Evolutionary conservation across 2,329 filamentous ascomycete genomes (phyloP), one percentile per base, ranked within the genome.

Genomic region (Xenoacremonium recifei): DNA sequence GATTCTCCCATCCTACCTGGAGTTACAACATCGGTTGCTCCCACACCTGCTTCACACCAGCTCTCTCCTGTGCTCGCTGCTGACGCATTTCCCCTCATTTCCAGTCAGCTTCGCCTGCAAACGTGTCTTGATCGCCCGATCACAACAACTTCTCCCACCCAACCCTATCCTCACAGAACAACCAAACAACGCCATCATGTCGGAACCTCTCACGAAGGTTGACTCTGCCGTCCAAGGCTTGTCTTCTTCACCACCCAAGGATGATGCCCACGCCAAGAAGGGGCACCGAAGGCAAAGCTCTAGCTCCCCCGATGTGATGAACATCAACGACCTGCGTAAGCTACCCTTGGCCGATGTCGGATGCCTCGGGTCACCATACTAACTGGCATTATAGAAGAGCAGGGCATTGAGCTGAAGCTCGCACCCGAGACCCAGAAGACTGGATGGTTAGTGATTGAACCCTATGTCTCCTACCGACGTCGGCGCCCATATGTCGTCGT

Each of bases 141-240:
- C 50, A 47, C 32, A n/a, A n/a, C n/a, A n/a, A n/a, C n/a, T n/a
- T n/a, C n/a, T n/a, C n/a, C n/a, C n/a, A n/a, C n/a, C n/a, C n/a
- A n/a, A n/a, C n/a, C n/a, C 13, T 15, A 31, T 7, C n/a, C 39
- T 39, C 42, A 48, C 33, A 45, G 27, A 48, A 44, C 42, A 36
- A 55, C 29, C 49, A 47, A 45, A 32, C 47, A 37, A 38, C 37
- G 41, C 44, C 51, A 63, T 40, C 58, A 69, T 68, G 65, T 58
- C 64, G 49, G 66, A 69, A 67, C 79, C 85, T 60, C 80, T 95
- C 65, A 79, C 80, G 70, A 95, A 95, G 76, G 83, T 96, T 73
- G 91, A 96, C 71, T 96, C 91, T 47, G 89, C 89, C 73, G 82
- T 95, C 63, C 84, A 89, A 64, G 88, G 89, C 68, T 69, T 91